Evolutionary conservation across 495 filamentous ascomycete genomes (phyloP).

Genomic region (Parmelia sp.): DNA sequence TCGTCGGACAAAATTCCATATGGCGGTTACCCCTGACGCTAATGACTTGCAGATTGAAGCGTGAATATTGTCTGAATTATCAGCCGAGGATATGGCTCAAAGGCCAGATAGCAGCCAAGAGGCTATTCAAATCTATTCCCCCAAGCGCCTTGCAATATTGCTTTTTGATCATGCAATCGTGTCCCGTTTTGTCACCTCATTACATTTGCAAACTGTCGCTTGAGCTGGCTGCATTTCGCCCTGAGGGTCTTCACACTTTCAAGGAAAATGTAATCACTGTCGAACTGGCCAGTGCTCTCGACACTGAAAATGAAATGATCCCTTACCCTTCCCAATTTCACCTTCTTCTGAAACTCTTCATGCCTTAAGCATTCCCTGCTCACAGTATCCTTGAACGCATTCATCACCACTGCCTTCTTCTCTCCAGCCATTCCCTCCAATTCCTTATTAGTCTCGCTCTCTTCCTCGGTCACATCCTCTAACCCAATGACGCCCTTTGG

Average conservation of each 20-base stretch:
- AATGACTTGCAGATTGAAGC: neutral
- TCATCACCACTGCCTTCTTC: constrained; percentile 74
- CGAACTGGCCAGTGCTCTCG: constrained; percentile 90
- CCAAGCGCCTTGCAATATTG: constrained; percentile 16
- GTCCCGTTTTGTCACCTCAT: constrained; percentile 38
- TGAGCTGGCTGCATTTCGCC: constrained; percentile 63
- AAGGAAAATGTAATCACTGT: constrained; percentile 83
- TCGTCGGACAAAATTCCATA: neutral
- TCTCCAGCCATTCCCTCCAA: constrained; percentile 68
- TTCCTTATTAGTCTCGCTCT: constrained; percentile 56
- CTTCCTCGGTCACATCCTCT: constrained; percentile 61
- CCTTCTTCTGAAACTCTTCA: constrained; percentile 88
- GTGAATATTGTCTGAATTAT: neutral
- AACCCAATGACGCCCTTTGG: constrained; percentile 80
- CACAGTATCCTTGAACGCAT: constrained; percentile 85
- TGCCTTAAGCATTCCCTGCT: constrained; percentile 87
- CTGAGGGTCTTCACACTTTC: constrained; percentile 80
- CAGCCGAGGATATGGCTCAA: neutral
- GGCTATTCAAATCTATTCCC: neutral
- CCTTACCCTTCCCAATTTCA: constrained; percentile 78
- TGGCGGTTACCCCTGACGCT: neutral
- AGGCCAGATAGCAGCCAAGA: neutral
- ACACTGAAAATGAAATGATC: constrained; percentile 98
- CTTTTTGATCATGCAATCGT: constrained; percentile 1
- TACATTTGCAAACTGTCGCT: constrained; percentile 51